These are phyloP conservation scores for Pichia sp. DNA, from an alignment of 1,139 yeast species.

Conservation along the genomic window DNA sequence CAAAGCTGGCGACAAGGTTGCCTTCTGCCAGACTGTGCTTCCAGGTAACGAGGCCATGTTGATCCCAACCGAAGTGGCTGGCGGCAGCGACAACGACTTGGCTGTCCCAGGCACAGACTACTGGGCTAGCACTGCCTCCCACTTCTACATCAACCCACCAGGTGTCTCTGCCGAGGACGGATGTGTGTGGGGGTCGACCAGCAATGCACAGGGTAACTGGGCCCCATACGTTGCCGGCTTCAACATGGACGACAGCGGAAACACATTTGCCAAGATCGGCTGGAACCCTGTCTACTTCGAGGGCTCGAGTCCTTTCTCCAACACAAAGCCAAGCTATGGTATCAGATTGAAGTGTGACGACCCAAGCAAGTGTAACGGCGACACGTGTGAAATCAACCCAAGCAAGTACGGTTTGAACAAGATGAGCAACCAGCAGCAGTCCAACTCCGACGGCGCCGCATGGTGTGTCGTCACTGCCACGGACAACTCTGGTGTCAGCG, in stretches of 20 bases:
- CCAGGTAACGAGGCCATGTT: slow-evolving; percentile 95
- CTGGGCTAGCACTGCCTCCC: slow-evolving; percentile 69
- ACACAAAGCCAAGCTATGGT: slow-evolving; percentile 62
- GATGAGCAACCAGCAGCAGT: slow-evolving; percentile 38
- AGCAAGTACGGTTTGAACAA: slow-evolving; percentile 52
- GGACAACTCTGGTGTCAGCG: slow-evolving; percentile 57
- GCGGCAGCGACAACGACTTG: slow-evolving; percentile 44
- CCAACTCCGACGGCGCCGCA: slow-evolving; percentile 62
- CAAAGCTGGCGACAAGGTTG: slow-evolving; percentile 50
- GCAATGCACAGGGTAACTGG: slow-evolving; percentile 80
- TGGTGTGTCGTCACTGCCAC: slow-evolving; percentile 81
- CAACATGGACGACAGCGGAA: slow-evolving; percentile 62
- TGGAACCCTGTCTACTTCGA: slow-evolving; percentile 87
- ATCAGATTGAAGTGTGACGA: slow-evolving; percentile 69
- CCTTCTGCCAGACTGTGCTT: slow-evolving; percentile 87
- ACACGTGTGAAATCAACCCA: slow-evolving; percentile 77
- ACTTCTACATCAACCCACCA: slow-evolving; percentile 81
- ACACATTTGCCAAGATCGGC: slow-evolving; percentile 77
- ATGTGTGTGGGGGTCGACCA: slow-evolving; percentile 76
- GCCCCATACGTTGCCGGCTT: slow-evolving; percentile 91
- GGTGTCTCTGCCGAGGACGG: slow-evolving; percentile 75
- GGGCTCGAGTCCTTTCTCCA: slow-evolving; percentile 47
- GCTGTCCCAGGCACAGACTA: slow-evolving; percentile 80
- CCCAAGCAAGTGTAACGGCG: slow-evolving; percentile 64
- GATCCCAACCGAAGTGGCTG: slow-evolving; percentile 67